A percentile compares a stretch with the other conserved stretches of the same genome.
These are phyloP conservation scores for Phoenix dactylifera DNA, from an alignment of 176 grass and related monocot species.

Conservation along the genomic window DNA sequence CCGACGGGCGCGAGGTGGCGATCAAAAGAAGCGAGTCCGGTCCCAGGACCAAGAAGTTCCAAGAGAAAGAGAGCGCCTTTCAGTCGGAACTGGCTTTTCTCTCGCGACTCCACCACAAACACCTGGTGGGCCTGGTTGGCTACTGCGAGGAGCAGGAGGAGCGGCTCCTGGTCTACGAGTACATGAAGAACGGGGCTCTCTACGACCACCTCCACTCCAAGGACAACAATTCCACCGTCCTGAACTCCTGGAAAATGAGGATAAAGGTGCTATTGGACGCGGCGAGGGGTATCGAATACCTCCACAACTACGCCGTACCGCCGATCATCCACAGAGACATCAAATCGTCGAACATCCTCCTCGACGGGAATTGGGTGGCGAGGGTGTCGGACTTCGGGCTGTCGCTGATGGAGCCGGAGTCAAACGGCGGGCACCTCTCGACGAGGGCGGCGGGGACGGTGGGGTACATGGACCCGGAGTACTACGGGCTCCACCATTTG, in stretches of 20 bases:
- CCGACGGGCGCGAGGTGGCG: slow-evolving; percentile 78
- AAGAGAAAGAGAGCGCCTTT: slow-evolving; percentile 94
- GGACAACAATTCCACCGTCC: slow-evolving; percentile 18
- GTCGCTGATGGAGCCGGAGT: slow-evolving; percentile 52
- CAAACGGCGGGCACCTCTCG: slow-evolving; percentile 14
- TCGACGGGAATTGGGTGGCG: slow-evolving; percentile 59
- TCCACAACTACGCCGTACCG: slow-evolving; percentile 94
- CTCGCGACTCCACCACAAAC: slow-evolving; percentile 90
- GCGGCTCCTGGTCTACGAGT: slow-evolving; percentile 84
- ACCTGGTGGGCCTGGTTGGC: slow-evolving; percentile 68
- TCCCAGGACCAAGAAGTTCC: slow-evolving; percentile 35
- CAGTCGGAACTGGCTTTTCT: slow-evolving; percentile 85
- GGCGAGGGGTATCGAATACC: slow-evolving; percentile 79
- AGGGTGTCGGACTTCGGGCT: slow-evolving; percentile 91
- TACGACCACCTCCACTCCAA: slow-evolving; percentile 82
- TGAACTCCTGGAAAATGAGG: slow-evolving; percentile 69
- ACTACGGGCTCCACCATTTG: slow-evolving; percentile 80
- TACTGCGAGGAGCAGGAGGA: slow-evolving; percentile 87
- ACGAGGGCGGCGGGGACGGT: slow-evolving; percentile 69
- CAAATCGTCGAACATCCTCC: slow-evolving; percentile 93
- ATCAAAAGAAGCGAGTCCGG: slow-evolving; percentile 78
- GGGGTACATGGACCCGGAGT: slow-evolving; percentile 99
- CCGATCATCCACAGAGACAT: slow-evolving; percentile 99
- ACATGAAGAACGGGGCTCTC: slow-evolving; percentile 92
- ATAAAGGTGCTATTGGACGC: slow-evolving; percentile 82